phyloP scores from a whole-genome alignment of 805 yeast genomes.

The Monosporozyma yasuniensis region DNA sequence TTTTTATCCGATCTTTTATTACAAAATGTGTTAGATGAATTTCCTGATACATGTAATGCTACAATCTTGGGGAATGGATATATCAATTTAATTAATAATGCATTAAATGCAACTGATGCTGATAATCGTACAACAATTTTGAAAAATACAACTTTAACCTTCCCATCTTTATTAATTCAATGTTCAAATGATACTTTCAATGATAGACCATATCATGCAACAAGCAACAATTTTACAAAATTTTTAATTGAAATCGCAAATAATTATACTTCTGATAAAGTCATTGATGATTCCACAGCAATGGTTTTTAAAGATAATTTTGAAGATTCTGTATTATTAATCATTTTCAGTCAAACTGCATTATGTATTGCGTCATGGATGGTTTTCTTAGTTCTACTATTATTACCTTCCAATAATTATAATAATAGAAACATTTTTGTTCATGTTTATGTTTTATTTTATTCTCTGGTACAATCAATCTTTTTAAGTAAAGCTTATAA shows the following conservation, averaged over 20 bases:
- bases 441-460: conserved; percentile 47
- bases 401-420: conserved; percentile 36
- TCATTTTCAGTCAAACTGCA: conserved; percentile 46
- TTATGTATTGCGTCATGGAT: conserved; percentile 63
- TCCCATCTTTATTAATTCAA: conserved; percentile 15
- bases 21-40: conserved; percentile 6
- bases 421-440: conserved; percentile 51
- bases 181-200: conserved; percentile 6
- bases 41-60: conserved; percentile 10
- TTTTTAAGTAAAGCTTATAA: conserved; percentile 38
- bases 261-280: background rate
- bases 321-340: conserved; percentile 32
- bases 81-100: conserved; percentile 5
- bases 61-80: conserved; percentile 14
- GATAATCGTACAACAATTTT: background rate
- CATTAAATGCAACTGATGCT: background rate
- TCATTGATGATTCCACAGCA: background rate
- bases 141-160: conserved; percentile 11
- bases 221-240: conserved; percentile 1
- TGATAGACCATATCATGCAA: background rate
- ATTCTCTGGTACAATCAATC: conserved; percentile 46
- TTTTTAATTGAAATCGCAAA: background rate
- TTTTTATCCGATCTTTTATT: conserved; percentile 9
- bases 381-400: conserved; percentile 46
- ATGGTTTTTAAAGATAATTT: conserved; percentile 29